Percentiles rank a stretch among this genome's conserved stretches.
Conservation (phyloP, 139 green algal species). For the Picochlorum sp. region DNA sequence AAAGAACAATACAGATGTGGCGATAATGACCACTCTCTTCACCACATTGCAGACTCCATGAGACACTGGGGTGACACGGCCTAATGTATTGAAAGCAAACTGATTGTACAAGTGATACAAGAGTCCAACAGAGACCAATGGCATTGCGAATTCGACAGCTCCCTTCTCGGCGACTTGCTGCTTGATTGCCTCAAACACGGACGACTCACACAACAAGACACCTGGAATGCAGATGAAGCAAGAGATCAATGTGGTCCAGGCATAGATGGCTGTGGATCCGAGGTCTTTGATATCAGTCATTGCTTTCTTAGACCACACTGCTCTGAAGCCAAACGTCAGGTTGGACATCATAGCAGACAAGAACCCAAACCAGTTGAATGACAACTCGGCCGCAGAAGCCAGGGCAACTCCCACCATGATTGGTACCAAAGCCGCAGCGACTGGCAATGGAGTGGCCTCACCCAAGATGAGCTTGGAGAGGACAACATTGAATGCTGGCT, state of each 20-base stretch:
- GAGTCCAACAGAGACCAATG: slow-evolving; percentile 82
- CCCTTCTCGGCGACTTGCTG: slow-evolving; percentile 17
- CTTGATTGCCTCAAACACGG: slow-evolving; percentile 28
- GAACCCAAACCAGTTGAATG: slow-evolving; percentile 97
- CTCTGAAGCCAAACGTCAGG: slow-evolving; percentile 87
- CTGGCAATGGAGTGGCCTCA: slow-evolving; percentile 69
- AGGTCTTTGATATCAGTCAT: slow-evolving; percentile 77
- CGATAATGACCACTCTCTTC: slow-evolving; percentile 97
- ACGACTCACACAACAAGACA: slow-evolving; percentile 70
- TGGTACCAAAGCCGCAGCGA: slow-evolving; percentile 79
- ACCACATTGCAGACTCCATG: slow-evolving; percentile 99
- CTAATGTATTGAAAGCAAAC: slow-evolving; percentile 98
- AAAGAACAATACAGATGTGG: slow-evolving; percentile 70
- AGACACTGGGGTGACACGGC: slow-evolving; percentile 87
- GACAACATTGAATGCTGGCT: slow-evolving; percentile 94
- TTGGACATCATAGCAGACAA: slow-evolving; percentile 88
- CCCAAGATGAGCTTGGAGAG: slow-evolving; percentile 75
- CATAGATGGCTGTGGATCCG: slow-evolving; percentile 87
- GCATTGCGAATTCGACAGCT: slow-evolving; percentile 64
- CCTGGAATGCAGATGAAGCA: slow-evolving; percentile 81
- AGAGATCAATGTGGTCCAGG: slow-evolving; percentile 95
- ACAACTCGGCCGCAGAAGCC: slow-evolving; percentile 82
- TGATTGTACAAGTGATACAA: slow-evolving; percentile 99
- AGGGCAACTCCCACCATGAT: slow-evolving; percentile 90
- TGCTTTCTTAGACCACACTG: slow-evolving; percentile 81